Evolutionary conservation across 768 basidiomycete genomes (phyloP).

Genomic region (Leccinellum albellum): DNA sequence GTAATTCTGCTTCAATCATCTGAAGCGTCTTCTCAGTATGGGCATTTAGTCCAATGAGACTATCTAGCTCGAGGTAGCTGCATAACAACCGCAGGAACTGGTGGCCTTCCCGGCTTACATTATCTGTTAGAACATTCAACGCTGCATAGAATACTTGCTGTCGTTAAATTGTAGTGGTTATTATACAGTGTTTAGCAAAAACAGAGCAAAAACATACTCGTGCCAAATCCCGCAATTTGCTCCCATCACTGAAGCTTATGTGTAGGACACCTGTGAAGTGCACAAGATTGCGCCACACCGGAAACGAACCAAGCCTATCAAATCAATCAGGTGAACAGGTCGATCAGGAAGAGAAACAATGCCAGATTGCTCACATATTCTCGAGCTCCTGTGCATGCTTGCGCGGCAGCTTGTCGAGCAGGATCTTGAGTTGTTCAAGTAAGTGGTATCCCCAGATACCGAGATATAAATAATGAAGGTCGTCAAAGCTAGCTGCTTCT

Average conservation of each 20-base stretch:
- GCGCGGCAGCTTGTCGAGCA: too few relatives aligned
- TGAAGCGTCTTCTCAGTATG: too few relatives aligned
- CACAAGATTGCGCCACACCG: neutral
- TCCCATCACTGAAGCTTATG: conserved; percentile 1
- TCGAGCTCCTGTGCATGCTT: neutral
- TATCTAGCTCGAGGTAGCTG: too few relatives aligned
- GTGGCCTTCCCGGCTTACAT: too few relatives aligned
- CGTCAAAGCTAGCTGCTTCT: neutral
- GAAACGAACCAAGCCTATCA: neutral
- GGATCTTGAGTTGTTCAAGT: neutral
- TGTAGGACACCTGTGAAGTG: conserved; percentile 1
- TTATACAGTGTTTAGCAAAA: neutral
- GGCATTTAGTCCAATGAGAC: too few relatives aligned
- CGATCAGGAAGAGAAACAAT: neutral
- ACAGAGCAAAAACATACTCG: neutral
- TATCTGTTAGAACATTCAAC: too few relatives aligned
- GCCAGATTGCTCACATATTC: neutral
- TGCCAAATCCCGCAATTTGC: neutral
- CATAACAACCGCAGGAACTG: too few relatives aligned
- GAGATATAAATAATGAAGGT: neutral
- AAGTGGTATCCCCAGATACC: neutral
- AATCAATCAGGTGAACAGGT: neutral
- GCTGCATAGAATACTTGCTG: neutral
- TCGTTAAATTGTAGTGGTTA: neutral
- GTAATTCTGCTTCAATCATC: too few relatives aligned